Evolutionary conservation across 495 filamentous ascomycete species (phyloP), one percentile per base, ranked within the genome.

Genomic region (Penicillium verhagenii): DNA sequence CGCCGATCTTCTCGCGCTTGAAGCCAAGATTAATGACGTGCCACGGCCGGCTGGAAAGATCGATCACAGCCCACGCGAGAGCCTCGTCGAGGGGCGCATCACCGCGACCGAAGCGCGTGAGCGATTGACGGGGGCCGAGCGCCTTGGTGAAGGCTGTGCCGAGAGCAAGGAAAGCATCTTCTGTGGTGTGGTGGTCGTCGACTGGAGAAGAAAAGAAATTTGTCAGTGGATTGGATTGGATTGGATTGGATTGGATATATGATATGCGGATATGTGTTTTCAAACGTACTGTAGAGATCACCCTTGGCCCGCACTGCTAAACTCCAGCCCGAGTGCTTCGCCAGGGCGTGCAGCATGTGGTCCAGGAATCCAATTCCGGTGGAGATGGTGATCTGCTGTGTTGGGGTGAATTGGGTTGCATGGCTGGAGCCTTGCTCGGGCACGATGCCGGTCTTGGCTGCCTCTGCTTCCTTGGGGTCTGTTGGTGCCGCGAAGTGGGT

Each of bases 361-460:
- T 98, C 94, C 28, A 98, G 77, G 73, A 98, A 98, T n/a, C 94
- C 94, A 66, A 98, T 96, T 45, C 94, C 94, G 1, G 93, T 94
- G 79, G 88, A 88, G 53, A 97, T 80, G 68, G 81, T 85, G 65
- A 98, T 96, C 44, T 82, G 82, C 76, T 97, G 95, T 47, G 84
- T 86, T 31, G 84, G 82, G 35, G 86, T 89, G 60, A 83, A 77
- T 63, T 97, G 95, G 1, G 86, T 82, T 4, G 94, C 93, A 70
- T 98, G 94, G 28, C 76, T 72, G 35, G 72, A 71, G 31, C 77
- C 88, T 71, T 96, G 92, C n/a, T 86, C 84, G 0, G 91, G 94
- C 38, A 96, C 80, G 56, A 84, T 86, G 45, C 92, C 91, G 61
- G 93, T 91, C n/a, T 88, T 76, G 2, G 71, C 77, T 23, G 76